These are phyloP conservation scores for Zymoseptoria passerinii DNA, from an alignment of 2,329 filamentous ascomycete genomes.

Conservation along the genomic window DNA sequence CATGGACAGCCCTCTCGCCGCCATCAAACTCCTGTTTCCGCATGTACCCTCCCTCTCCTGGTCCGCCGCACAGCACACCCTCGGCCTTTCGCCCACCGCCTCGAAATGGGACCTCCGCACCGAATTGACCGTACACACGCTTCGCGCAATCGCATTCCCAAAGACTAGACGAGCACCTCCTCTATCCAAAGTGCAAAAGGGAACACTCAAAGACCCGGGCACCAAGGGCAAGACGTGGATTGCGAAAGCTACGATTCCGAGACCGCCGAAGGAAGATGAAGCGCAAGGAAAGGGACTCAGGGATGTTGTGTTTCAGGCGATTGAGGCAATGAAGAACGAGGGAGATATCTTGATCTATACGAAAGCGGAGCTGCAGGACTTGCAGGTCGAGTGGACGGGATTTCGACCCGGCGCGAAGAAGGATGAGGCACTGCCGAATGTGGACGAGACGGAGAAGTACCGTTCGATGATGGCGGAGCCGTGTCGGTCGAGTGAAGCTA, in stretches of 20 bases:
- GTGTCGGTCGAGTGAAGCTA: constrained; percentile 45
- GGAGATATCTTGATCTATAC: constrained; percentile 30
- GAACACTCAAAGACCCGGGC: constrained; percentile 54
- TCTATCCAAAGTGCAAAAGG: constrained; percentile 55
- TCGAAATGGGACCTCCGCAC: constrained; percentile 73
- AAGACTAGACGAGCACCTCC: constrained; percentile 36
- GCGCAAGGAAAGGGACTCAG: constrained; percentile 40
- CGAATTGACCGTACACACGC: constrained; percentile 60
- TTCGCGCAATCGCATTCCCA: constrained; percentile 55
- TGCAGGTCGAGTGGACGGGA: constrained; percentile 71
- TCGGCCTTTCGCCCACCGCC: constrained; percentile 61
- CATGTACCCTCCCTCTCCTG: constrained; percentile 56
- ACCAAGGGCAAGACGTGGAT: constrained; percentile 79
- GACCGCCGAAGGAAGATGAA: constrained; percentile 45
- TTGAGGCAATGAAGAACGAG: constrained; percentile 46
- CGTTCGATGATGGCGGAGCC: constrained; percentile 59
- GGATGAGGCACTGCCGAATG: constrained; percentile 44
- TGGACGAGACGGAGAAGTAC: constrained; percentile 59
- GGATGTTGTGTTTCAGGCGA: constrained; percentile 48
- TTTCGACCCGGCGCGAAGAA: constrained; percentile 50
- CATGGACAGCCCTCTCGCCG: constrained; percentile 1
- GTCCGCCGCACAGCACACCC: constrained; percentile 53
- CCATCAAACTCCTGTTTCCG: constrained; percentile 40
- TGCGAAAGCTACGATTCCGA: constrained; percentile 57
- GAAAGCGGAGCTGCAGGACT: constrained; percentile 46